Evolutionary conservation across 1,284 basidiomycete species (phyloP).

Genomic region (Ustilago lituana): DNA sequence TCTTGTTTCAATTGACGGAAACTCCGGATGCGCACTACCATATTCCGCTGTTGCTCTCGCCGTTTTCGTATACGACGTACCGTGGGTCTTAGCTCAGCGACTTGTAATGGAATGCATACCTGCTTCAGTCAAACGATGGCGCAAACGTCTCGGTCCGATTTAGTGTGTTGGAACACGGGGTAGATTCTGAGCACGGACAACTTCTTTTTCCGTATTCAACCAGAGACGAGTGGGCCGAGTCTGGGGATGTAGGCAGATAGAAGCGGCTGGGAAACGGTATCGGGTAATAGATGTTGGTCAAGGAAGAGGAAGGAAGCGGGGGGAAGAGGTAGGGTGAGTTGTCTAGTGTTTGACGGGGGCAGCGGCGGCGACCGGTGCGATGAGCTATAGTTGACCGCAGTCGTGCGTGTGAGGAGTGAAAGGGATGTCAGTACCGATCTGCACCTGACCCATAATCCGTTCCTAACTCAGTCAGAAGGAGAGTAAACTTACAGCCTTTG

Average conservation of each 20-base stretch:
- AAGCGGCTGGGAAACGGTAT: too few species aligned
- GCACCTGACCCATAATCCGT: too few species aligned
- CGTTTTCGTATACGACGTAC: slow-evolving; percentile 91
- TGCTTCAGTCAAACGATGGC: neutral
- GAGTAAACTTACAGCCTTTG: slow-evolving; percentile 36
- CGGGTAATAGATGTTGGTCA: neutral
- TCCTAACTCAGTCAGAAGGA: neutral
- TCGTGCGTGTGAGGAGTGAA: too few species aligned
- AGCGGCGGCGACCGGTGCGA: slow-evolving; percentile 37
- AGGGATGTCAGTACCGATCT: too few species aligned
- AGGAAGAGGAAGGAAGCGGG: neutral
- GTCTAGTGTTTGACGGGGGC: slow-evolving; percentile 33
- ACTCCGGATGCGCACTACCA: slow-evolving; percentile 76
- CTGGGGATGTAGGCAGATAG: too few species aligned
- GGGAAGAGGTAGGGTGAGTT: neutral
- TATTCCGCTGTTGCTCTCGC: slow-evolving; percentile 88
- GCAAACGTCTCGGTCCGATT: neutral
- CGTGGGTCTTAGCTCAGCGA: slow-evolving; percentile 71
- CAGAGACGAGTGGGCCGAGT: too few species aligned
- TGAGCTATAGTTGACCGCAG: too few species aligned
- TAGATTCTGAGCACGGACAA: too few species aligned
- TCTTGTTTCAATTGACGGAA: slow-evolving; percentile 50
- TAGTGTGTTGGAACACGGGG: too few species aligned
- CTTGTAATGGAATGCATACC: slow-evolving; percentile 5
- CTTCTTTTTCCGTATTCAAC: too few species aligned